Base-by-base conservation (phyloP, 2,329 filamentous ascomycete species). In the Albifimbria verrucaria region DNA sequence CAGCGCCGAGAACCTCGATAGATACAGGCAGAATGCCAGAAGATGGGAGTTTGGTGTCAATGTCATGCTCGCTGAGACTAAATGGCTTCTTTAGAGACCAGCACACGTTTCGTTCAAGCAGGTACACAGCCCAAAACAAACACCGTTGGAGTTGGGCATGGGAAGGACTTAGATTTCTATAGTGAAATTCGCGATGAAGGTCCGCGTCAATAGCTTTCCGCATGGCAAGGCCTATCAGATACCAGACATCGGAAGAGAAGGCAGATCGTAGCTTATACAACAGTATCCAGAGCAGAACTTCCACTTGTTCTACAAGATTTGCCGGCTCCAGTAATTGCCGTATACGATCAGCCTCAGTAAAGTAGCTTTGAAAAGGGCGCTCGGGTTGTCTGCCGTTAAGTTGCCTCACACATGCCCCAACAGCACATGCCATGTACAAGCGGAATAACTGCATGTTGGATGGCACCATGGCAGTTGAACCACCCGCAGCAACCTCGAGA, bases 1-100 rank as follows among this genome's bases (percentile, higher is more conserved):
- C 32, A 12, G 5, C 18, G 18, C 18, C 18, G 32, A 15, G n/a
- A n/a, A n/a, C 11, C 12, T 39, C 11, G 6, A 39, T 39, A 12
- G 12, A 39, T 12, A n/a, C 18, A 17, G 15, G 32, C 15, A 39
- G 32, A 39, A 39, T n/a, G 15, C 5, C 32, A 12, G 32, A n/a
- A 6, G 32, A 12, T 4, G 32, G 52, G 18, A 53, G 28, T 3
- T 18, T 43, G 11, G 28, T 18, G 5, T 50, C 52, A 21, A 53
- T 53, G 17, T 53, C 52, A n/a, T 53, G 48, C 18, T 53, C 52
- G 20, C 47, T 22, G 22, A 53, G 15, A 22, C 52, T 53, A 15
- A 53, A 53, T 12, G 52, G 52, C 7, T 43, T 48, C 22, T 53
- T 53, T 26, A 50, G 26, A 4, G 52, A 24, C 52, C 48, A 50